These are phyloP conservation scores for Somion occarium DNA, from an alignment of 1,284 basidiomycete species.

Conservation along the genomic window DNA sequence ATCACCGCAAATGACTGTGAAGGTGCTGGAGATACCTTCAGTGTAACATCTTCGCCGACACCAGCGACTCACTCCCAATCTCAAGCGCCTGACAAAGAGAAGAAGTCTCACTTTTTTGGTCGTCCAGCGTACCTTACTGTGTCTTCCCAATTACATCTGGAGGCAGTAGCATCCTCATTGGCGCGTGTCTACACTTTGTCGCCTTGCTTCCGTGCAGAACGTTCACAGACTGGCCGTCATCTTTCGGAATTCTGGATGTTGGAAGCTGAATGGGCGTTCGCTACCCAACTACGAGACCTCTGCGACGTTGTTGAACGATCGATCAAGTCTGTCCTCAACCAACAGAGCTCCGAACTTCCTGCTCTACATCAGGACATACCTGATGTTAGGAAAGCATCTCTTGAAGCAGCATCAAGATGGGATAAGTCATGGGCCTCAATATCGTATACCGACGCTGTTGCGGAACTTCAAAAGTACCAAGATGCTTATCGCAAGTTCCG, in stretches of 20 bases:
- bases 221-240: constrained; percentile 85
- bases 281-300: constrained; percentile 44
- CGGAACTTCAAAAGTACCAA: constrained; percentile 44
- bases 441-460: constrained; percentile 77
- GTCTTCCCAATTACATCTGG: constrained; percentile 93
- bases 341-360: constrained; percentile 30
- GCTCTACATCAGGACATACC: constrained; percentile 35
- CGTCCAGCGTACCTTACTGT: constrained; percentile 87
- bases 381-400: constrained; percentile 19
- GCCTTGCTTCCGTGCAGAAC: constrained; percentile 92
- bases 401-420: constrained; percentile 33
- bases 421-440: constrained; percentile 62
- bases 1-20: constrained; percentile 93
- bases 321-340: constrained; percentile 43
- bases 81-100: constrained; percentile 9
- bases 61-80: not conserved
- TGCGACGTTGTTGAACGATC: constrained; percentile 71
- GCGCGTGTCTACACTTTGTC: constrained; percentile 87
- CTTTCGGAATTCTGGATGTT: constrained; percentile 99
- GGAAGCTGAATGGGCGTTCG: constrained; percentile 86
- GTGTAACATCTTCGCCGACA: constrained; percentile 32
- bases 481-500: constrained; percentile 37
- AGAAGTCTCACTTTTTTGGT: constrained; percentile 55
- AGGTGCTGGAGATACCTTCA: constrained; percentile 95
- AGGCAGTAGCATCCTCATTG: constrained; percentile 77